Evolutionary conservation across 2,329 filamentous ascomycete genomes (phyloP).

Genomic region (Apiospora hydei): DNA sequence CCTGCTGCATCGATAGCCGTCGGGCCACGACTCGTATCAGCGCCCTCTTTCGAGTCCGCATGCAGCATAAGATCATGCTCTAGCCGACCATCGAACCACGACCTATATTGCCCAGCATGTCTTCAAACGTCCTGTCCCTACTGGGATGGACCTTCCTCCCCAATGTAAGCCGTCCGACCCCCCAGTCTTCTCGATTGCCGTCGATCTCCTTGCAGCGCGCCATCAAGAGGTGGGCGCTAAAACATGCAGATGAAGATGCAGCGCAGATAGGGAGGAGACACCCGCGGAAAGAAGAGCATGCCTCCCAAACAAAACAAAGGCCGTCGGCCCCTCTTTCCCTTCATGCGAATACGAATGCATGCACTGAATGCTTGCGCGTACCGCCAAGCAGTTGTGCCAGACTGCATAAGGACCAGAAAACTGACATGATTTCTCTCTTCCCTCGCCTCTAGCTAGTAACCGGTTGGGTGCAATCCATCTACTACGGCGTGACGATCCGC

Average conservation of each 20-base stretch:
- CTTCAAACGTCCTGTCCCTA: constrained; percentile 57
- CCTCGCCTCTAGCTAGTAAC: constrained; percentile 70
- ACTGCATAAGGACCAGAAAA: neutral
- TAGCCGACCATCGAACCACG: constrained; percentile 9
- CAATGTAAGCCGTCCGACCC: constrained; percentile 47
- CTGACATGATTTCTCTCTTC: constrained; percentile 28
- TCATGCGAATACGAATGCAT: constrained; percentile 8
- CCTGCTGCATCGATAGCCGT: neutral
- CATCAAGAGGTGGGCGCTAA: neutral
- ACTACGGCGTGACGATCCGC: constrained; percentile 88
- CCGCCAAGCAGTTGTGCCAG: neutral
- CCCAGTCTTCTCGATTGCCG: constrained; percentile 14
- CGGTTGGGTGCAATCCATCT: constrained; percentile 78
- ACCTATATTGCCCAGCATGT: constrained; percentile 48
- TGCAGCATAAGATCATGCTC: constrained; percentile 8
- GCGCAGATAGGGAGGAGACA: neutral
- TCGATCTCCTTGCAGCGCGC: constrained; percentile 12
- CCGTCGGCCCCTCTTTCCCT: constrained; percentile 5
- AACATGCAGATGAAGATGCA: constrained; percentile 3
- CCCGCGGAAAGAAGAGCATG: neutral
- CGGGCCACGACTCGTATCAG: neutral
- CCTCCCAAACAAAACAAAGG: constrained; percentile 3
- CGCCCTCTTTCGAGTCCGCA: constrained; percentile 6
- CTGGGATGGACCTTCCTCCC: constrained; percentile 66
- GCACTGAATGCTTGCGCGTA: neutral